Evolutionary conservation across 148 eudicot genomes (phyloP), one percentile per base, ranked within the genome.

Genomic region (Camellia sinensis): DNA sequence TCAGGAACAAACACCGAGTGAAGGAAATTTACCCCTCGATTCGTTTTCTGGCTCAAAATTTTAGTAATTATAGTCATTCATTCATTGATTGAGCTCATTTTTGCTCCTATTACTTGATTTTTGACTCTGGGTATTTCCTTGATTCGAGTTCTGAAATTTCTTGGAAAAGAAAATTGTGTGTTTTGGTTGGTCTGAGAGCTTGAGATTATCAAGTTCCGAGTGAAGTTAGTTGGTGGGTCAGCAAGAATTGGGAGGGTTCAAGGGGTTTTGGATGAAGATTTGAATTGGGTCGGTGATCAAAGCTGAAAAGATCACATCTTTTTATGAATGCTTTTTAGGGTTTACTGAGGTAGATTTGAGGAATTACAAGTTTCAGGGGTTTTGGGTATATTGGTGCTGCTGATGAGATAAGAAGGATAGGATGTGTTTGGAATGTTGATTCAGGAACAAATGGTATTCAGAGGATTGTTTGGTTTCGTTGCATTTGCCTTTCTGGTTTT

Each of bases 391-490:
- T 50, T 56, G 80, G 79, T 78, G 67, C 73, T 78, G 67, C 73
- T 75, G 83, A 91, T 85, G 92, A 87, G 66, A 85, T 89, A 89
- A 86, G 59, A 85, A 79, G 80, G 77, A 83, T 67, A 68, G 59
- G 72, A 37, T 86, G 79, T 72, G 54, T 79, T 82, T 84, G 81
- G 69, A 72, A 83, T 87, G 85, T 59, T 87, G 92, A 74, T 85
- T 85, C 72, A 78, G 78, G 83, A 18, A 83, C 84, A 75, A 84
- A 90, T 88, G 92, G 87, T 80, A 69, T 74, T 85, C 48, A 78
- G 82, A 68, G 76, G 80, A 81, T 81, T 88, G 78, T 73, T 89
- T 67, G 44, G 59, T 85, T 82, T 80, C 61, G 53, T 88, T 85
- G 89, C 76, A 62, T 70, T 86, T 82, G 82, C 83, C 79, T 75